These are phyloP conservation scores for Anisogramma anomala DNA, from an alignment of 2,329 filamentous ascomycete species.

Conservation along the genomic window DNA sequence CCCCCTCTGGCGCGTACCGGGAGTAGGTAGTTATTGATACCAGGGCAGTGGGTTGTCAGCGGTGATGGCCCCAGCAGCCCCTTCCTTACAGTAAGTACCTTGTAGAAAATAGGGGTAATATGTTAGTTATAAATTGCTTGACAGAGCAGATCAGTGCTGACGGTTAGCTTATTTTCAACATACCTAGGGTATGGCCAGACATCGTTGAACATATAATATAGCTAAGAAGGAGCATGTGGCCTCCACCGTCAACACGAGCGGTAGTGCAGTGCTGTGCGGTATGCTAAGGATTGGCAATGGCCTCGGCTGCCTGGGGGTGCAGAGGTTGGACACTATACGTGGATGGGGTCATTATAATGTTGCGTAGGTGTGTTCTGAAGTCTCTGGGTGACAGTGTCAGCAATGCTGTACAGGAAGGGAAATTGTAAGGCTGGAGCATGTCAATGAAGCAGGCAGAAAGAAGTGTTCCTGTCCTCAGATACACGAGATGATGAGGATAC, in stretches of 20 bases:
- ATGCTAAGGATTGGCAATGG: slow-evolving; percentile 6
- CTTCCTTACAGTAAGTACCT: no score
- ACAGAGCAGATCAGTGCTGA: no score
- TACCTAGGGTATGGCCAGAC: no score
- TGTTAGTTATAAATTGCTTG: no score
- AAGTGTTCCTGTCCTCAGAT: background rate
- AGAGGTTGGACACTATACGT: slow-evolving; percentile 38
- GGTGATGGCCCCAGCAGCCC: no score
- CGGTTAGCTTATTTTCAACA: no score
- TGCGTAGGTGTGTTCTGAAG: slow-evolving; percentile 13
- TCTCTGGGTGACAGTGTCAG: slow-evolving; percentile 3
- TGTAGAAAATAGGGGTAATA: no score
- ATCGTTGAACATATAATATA: no score
- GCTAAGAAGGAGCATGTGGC: slow-evolving; percentile 29
- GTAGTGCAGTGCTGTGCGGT: slow-evolving; percentile 28
- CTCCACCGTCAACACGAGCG: slow-evolving; percentile 26
- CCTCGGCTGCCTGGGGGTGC: slow-evolving; percentile 21
- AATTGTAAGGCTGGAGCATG: slow-evolving; percentile 6
- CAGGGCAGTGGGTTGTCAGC: no score
- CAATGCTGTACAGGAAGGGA: slow-evolving; percentile 2
- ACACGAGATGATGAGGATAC: no score
- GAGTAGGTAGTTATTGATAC: no score
- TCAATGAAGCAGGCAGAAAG: background rate
- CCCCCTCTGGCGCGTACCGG: no score
- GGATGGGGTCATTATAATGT: slow-evolving; percentile 38